Evolutionary conservation across 1,284 basidiomycete species (phyloP).

Genomic region (Hemileia vastatrix): DNA sequence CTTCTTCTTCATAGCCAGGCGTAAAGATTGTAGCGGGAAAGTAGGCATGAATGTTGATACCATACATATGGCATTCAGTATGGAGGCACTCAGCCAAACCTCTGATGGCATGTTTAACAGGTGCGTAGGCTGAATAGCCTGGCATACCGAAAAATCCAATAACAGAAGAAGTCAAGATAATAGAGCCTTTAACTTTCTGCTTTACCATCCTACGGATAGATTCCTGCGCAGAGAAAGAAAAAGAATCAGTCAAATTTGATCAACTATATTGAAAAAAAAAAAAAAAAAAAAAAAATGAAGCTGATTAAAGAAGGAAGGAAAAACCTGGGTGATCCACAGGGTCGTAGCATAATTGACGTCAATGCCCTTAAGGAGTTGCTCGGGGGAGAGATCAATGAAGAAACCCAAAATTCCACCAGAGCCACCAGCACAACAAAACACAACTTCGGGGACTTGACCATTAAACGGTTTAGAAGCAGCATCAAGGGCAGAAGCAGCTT

Average conservation of each 20-base stretch:
- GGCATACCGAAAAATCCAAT: constrained; percentile 69
- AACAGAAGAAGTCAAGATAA: constrained; percentile 73
- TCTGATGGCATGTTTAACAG: constrained; percentile 78
- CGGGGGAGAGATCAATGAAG: constrained; percentile 60
- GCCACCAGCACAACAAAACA: constrained; percentile 68
- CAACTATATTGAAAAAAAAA: not conserved
- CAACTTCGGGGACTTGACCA: constrained; percentile 58
- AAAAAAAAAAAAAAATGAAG: not conserved
- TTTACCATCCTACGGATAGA: constrained; percentile 62
- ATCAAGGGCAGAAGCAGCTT: constrained; percentile 55
- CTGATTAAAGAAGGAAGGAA: not conserved
- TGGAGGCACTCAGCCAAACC: constrained; percentile 78
- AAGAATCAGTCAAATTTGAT: not conserved
- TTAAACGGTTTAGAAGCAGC: constrained; percentile 53
- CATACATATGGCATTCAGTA: constrained; percentile 69
- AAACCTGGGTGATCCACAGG: constrained; percentile 15
- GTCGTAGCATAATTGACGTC: constrained; percentile 19
- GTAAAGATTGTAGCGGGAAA: constrained; percentile 77
- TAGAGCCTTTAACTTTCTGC: constrained; percentile 52
- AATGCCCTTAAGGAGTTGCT: constrained; percentile 51
- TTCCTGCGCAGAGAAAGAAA: constrained; percentile 48
- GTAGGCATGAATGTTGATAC: constrained; percentile 71
- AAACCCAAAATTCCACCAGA: constrained; percentile 52
- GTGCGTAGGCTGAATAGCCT: constrained; percentile 76
- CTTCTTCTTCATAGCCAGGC: constrained; percentile 70